phyloP scores from a whole-genome alignment of 2,329 filamentous ascomycete genomes.

The Fusarium abutilonis region DNA sequence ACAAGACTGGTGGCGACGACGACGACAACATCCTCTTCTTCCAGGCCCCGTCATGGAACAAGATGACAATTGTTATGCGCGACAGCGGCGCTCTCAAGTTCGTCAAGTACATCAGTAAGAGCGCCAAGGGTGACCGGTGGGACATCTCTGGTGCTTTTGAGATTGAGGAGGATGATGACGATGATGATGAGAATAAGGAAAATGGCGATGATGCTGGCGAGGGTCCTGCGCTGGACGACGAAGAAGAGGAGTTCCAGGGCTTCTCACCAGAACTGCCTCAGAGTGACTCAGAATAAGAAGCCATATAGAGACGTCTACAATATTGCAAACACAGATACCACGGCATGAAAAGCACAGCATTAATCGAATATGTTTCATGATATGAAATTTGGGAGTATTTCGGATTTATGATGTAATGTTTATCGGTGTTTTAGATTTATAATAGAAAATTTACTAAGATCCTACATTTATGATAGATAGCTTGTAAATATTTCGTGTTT shows the following conservation, averaged over 20 bases:
- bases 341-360: slow-evolving; percentile 27
- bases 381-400: not conserved
- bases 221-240: slow-evolving; percentile 55
- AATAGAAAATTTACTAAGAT: no score
- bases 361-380: slow-evolving; percentile 15
- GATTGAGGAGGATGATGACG: slow-evolving; percentile 67
- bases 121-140: slow-evolving; percentile 89
- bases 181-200: slow-evolving; percentile 55
- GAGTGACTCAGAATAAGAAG: slow-evolving; percentile 50
- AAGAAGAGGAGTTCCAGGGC: slow-evolving; percentile 68
- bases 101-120: slow-evolving; percentile 91
- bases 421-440: no score
- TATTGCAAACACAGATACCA: slow-evolving; percentile 34
- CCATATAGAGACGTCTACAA: slow-evolving; percentile 28
- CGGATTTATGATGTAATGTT: no score
- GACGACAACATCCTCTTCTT: slow-evolving; percentile 76
- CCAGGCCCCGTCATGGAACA: slow-evolving; percentile 81
- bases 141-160: slow-evolving; percentile 85
- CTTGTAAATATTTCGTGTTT: not conserved
- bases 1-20: slow-evolving; percentile 78
- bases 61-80: slow-evolving; percentile 86
- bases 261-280: slow-evolving; percentile 58
- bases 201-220: slow-evolving; percentile 48
- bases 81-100: slow-evolving; percentile 90
- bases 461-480: not conserved